Evolutionary conservation across 2,329 filamentous ascomycete genomes (phyloP).

Genomic region (Albophoma yamanashiensis): DNA sequence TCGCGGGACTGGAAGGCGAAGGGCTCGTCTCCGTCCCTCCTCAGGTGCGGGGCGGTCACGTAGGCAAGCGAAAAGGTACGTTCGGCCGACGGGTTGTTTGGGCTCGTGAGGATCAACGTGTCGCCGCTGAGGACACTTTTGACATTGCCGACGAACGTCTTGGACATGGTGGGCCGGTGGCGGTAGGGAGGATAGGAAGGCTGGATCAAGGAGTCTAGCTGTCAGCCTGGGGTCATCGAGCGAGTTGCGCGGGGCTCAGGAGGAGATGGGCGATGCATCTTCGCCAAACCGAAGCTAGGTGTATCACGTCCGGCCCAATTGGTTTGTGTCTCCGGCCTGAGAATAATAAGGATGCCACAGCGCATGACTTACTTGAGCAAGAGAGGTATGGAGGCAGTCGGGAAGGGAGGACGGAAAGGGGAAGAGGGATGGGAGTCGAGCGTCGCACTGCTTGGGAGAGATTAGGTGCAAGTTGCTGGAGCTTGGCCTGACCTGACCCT

Average conservation of each 20-base stretch:
- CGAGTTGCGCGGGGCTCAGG: neutral
- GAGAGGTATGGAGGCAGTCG: neutral
- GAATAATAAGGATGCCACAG: neutral
- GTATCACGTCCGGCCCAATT: neutral
- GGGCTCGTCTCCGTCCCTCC: slow-evolving; percentile 82
- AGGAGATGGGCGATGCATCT: neutral
- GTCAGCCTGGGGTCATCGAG: slow-evolving; percentile 8
- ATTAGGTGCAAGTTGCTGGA: neutral
- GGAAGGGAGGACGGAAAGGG: neutral
- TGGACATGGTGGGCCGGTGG: slow-evolving; percentile 31
- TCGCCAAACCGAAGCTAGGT: neutral
- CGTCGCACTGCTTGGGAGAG: neutral
- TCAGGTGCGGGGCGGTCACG: slow-evolving; percentile 77
- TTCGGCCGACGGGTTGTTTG: slow-evolving; percentile 73
- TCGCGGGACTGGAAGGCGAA: slow-evolving; percentile 93
- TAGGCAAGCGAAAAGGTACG: slow-evolving; percentile 84
- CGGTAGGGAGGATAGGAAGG: slow-evolving; percentile 6
- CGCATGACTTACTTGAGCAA: neutral
- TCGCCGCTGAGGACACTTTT: slow-evolving; percentile 94
- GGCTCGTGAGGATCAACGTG: slow-evolving; percentile 73
- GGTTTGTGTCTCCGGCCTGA: neutral
- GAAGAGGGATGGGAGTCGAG: neutral
- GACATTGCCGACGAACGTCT: slow-evolving; percentile 59
- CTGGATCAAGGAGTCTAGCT: slow-evolving; percentile 1
- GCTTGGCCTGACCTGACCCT: neutral